Base-by-base conservation (phyloP, 2,329 filamentous ascomycete genomes). In the Biscogniauxia marginata region DNA sequence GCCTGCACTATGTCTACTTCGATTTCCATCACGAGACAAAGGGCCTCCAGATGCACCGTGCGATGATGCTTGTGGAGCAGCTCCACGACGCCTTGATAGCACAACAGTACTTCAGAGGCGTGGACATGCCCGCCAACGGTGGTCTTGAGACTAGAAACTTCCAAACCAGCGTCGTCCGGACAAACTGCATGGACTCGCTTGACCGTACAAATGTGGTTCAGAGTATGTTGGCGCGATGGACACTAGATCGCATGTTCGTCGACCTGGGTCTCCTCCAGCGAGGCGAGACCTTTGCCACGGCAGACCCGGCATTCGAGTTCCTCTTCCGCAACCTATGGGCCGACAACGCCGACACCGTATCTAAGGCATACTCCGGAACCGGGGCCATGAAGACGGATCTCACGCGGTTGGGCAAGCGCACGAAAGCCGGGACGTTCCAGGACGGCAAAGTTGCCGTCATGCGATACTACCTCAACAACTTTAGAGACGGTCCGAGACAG, bases 171-270 rank as follows among this genome's bases (percentile, higher is more conserved):
- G 93, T 98, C 16, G 93, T 99, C 62, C 88, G 95, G 53, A 97
- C 95, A 43, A 99, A 99, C 73, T 99, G 95, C 77, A 99, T 99
- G 95, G 95, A 99, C 75, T 99, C 96, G 64, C 84, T 99, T 13
- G 95, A 99, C 74, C 89, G 95, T 52, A 99, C 95, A 52, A 99
- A 99, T 67, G 93, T 99, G 6, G 91, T 99, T 3, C 95, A 99
- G 75, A 96, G 91, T 73, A 96, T 98, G 89, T 84, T 99, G 56
- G 95, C 90, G 8, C 88, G 93, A 51, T 93, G 87, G 84, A 90
- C 91, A 13, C 79, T 99, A 44, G 93, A 93, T 59, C 88, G 92
- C 62, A 95, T 96, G 79, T 85, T 99, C 55, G 84, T 87, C 61
- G 93, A 98, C 65, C 77, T 91, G 3, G 93, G 93, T 34, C 77